Evolutionary conservation across 2,329 filamentous ascomycete species (phyloP).

Genomic region (Pleurostoma richardsiae): DNA sequence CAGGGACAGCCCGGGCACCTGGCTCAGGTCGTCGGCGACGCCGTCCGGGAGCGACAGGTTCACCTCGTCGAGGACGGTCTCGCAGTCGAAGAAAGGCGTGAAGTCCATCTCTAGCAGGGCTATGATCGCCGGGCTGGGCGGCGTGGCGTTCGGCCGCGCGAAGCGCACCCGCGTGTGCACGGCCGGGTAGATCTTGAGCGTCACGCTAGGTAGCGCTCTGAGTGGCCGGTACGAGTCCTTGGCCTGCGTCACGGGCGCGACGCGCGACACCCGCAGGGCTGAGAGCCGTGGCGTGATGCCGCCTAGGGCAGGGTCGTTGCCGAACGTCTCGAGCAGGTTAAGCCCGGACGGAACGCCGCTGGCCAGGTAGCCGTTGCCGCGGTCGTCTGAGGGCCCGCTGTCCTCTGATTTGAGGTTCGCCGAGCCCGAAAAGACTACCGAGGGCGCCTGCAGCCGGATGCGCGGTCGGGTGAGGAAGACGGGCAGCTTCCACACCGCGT

Average conservation of each 20-base stretch:
- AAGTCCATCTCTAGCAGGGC: constrained; percentile 72
- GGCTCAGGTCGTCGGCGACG: constrained; percentile 52
- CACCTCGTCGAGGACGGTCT: constrained; percentile 57
- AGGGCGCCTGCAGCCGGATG: constrained; percentile 61
- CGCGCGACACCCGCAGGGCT: constrained; percentile 68
- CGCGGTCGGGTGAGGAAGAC: constrained; percentile 55
- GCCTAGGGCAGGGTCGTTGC: constrained; percentile 56
- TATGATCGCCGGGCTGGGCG: constrained; percentile 56
- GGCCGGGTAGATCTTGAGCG: constrained; percentile 61
- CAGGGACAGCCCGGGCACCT: constrained; percentile 42
- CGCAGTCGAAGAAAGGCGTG: constrained; percentile 63
- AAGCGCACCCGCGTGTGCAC: constrained; percentile 71
- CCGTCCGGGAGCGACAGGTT: constrained; percentile 53
- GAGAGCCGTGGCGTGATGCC: constrained; percentile 64
- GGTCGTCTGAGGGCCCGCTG: constrained; percentile 30
- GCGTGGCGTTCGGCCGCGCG: constrained; percentile 55
- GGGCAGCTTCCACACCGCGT: constrained; percentile 56
- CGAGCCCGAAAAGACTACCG: constrained; percentile 58
- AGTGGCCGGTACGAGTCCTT: constrained; percentile 60
- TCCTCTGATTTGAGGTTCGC: constrained; percentile 54
- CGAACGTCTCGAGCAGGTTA: constrained; percentile 74
- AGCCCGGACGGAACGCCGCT: constrained; percentile 65
- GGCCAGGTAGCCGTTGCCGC: constrained; percentile 59
- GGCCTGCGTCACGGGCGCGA: constrained; percentile 61
- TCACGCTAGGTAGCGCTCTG: constrained; percentile 56